Percentiles rank a stretch among this genome's conserved stretches.
phyloP scores from a whole-genome alignment of 2,329 filamentous ascomycete genomes.

The Knoxdaviesia capensis region DNA sequence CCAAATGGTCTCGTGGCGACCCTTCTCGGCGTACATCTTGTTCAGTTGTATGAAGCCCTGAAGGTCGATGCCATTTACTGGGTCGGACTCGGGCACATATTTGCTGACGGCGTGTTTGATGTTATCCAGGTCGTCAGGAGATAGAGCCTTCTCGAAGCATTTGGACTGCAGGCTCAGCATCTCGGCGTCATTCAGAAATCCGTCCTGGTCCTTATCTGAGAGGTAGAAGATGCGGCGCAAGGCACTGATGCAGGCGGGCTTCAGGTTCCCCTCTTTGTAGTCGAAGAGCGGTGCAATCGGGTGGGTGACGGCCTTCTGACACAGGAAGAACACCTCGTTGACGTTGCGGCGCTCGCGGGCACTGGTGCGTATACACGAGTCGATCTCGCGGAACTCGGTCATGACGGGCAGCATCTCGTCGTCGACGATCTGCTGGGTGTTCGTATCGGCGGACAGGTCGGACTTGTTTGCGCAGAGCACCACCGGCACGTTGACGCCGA shows the following conservation, averaged over 20 bases:
- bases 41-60: constrained; percentile 77
- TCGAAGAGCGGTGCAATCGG: constrained; percentile 93
- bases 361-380: constrained; percentile 90
- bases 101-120: constrained; percentile 78
- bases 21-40: constrained; percentile 92
- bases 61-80: constrained; percentile 56
- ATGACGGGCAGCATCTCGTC: constrained; percentile 98
- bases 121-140: constrained; percentile 63
- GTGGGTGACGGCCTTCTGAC: constrained; percentile 93
- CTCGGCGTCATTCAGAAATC: constrained; percentile 74
- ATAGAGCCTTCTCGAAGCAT: constrained; percentile 77
- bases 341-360: constrained; percentile 84
- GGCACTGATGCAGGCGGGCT: constrained; percentile 73
- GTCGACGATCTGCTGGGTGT: constrained; percentile 68
- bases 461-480: constrained; percentile 95
- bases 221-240: constrained; percentile 85
- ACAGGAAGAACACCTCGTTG: constrained; percentile 92
- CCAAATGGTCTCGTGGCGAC: constrained; percentile 95
- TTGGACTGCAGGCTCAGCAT: constrained; percentile 79
- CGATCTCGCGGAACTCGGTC: constrained; percentile 97
- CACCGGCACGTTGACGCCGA: constrained; percentile 96
- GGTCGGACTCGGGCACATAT: constrained; percentile 38
- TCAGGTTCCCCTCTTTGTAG: constrained; percentile 75
- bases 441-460: constrained; percentile 59
- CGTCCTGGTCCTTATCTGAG: constrained; percentile 91